These are phyloP conservation scores for Calonectria leucothoes DNA, from an alignment of 2,329 filamentous ascomycete genomes.

Conservation along the genomic window DNA sequence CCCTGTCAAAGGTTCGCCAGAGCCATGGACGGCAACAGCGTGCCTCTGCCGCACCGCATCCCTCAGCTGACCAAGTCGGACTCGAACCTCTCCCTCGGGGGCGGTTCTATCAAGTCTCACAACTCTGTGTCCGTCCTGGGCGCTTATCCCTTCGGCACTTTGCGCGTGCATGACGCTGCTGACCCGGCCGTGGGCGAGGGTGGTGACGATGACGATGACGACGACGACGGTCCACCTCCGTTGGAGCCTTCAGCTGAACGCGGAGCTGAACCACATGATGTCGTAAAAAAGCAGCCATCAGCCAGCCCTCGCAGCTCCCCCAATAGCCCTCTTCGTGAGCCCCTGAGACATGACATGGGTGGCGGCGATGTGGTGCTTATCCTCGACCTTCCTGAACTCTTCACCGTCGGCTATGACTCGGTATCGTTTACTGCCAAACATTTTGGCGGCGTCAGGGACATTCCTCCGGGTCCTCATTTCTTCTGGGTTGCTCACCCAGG, in stretches of 20 bases:
- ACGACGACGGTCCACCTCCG: constrained; percentile 45
- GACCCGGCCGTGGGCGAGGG: constrained; percentile 26
- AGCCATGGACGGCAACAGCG: constrained; percentile 39
- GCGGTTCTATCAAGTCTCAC: constrained; percentile 48
- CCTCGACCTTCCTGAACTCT: constrained; percentile 61
- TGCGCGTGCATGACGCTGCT: constrained; percentile 52
- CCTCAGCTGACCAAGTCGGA: constrained; percentile 50
- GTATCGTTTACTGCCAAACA: constrained; percentile 59
- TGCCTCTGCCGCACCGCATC: constrained; percentile 28
- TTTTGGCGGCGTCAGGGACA: constrained; percentile 65
- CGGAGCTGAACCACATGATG: neutral
- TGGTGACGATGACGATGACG: constrained; percentile 32
- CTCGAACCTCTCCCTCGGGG: constrained; percentile 42
- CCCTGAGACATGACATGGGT: constrained; percentile 43
- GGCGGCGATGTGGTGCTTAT: constrained; percentile 65
- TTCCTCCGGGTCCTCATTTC: constrained; percentile 68
- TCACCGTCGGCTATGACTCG: constrained; percentile 66
- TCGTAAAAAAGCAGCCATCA: constrained; percentile 1
- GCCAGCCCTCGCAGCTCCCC: constrained; percentile 12
- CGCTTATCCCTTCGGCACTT: constrained; percentile 55
- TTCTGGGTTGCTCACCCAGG: constrained; percentile 67
- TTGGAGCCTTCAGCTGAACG: constrained; percentile 38
- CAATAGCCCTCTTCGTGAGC: constrained; percentile 20
- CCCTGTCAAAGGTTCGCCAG: neutral
- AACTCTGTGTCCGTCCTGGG: constrained; percentile 53